Conservation (phyloP, 2,329 filamentous ascomycete species). For the Chrysosporium queenslandicum region DNA sequence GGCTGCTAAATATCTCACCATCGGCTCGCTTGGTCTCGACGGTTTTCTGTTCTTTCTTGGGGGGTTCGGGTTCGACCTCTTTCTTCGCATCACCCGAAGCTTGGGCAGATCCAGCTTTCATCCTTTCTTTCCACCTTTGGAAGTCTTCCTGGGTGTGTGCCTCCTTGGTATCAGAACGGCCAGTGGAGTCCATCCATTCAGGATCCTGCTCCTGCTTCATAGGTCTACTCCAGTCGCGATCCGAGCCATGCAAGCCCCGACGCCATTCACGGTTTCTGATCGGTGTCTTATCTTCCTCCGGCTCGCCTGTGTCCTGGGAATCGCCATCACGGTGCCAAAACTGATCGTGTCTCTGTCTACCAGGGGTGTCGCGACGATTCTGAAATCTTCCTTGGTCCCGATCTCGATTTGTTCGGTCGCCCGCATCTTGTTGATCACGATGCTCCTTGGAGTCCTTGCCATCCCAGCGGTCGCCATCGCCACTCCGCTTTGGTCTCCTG, state of each 20-base stretch:
- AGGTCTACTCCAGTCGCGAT: slow-evolving; percentile 47
- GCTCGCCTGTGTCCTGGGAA: slow-evolving; percentile 29
- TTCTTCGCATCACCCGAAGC: slow-evolving; percentile 36
- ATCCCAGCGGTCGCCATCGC: slow-evolving; percentile 37
- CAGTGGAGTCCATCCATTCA: slow-evolving; percentile 76
- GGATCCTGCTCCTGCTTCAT: slow-evolving; percentile 64
- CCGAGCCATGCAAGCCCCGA: slow-evolving; percentile 36
- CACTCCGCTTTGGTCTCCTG: slow-evolving; percentile 33
- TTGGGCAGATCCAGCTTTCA: slow-evolving; percentile 57
- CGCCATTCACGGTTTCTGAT: slow-evolving; percentile 59
- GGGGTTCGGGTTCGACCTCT: slow-evolving; percentile 24
- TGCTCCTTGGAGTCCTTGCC: slow-evolving; percentile 41
- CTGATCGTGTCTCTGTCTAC: slow-evolving; percentile 56
- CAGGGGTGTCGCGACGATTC: slow-evolving; percentile 54
- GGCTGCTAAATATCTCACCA: slow-evolving; percentile 44
- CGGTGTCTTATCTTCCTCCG: slow-evolving; percentile 36
- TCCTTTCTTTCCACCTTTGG: slow-evolving; percentile 84
- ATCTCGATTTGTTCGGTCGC: slow-evolving; percentile 43
- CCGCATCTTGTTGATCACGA: slow-evolving; percentile 46
- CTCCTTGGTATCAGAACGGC: slow-evolving; percentile 55
- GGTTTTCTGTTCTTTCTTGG: slow-evolving; percentile 33
- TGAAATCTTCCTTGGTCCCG: slow-evolving; percentile 46
- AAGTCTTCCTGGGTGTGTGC: slow-evolving; percentile 82
- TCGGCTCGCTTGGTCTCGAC: slow-evolving; percentile 35
- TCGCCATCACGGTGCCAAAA: slow-evolving; percentile 57